Percentiles rank a stretch among this genome's conserved stretches.
These are phyloP conservation scores for Artemisia argyi DNA, from an alignment of 129 eudicot genomes.

Conservation along the genomic window DNA sequence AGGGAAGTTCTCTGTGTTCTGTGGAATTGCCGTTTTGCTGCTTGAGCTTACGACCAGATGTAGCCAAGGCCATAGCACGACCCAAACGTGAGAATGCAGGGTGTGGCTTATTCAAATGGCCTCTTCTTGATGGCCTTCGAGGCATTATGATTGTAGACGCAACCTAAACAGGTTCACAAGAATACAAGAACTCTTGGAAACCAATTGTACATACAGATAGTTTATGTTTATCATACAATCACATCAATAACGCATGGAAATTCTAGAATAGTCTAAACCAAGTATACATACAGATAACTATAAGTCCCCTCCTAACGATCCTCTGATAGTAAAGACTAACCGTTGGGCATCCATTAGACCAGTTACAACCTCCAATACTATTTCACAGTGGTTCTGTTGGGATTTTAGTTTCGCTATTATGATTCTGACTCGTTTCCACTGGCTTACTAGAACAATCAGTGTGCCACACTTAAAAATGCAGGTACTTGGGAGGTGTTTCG, in stretches of 20 bases:
- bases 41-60: constrained; percentile 39
- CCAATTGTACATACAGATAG: neutral
- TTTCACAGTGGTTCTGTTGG: too few species aligned
- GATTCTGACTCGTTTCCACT: too few species aligned
- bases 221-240: neutral
- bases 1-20: constrained; percentile 13
- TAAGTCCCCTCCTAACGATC: too few species aligned
- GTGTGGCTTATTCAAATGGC: constrained; percentile 32
- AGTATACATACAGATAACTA: too few species aligned
- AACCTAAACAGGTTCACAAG: constrained; percentile 4
- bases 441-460: too few species aligned
- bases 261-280: neutral
- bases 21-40: constrained; percentile 15
- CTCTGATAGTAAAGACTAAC: too few species aligned
- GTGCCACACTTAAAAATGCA: too few species aligned
- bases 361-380: too few species aligned
- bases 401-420: too few species aligned
- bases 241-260: neutral
- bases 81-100: constrained; percentile 65
- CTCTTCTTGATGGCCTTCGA: constrained; percentile 50
- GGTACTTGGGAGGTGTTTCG: too few species aligned
- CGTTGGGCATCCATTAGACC: too few species aligned
- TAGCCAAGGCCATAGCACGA: constrained; percentile 51
- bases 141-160: constrained; percentile 44
- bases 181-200: neutral